Evolutionary conservation across 129 eudicot genomes (phyloP), one percentile per base, ranked within the genome.

Genomic region (Scalesia atractyloides): DNA sequence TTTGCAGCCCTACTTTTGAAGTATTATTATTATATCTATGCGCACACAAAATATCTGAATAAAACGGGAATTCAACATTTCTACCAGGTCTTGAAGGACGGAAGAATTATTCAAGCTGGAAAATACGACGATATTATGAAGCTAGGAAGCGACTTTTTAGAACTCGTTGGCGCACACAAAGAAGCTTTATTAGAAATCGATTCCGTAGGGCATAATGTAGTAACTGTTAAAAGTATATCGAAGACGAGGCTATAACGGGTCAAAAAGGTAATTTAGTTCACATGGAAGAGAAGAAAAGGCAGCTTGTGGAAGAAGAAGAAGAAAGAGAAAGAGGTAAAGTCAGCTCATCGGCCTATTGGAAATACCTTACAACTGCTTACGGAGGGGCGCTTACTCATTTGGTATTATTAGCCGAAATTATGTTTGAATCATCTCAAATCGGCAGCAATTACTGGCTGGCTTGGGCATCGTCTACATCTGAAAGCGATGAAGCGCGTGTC

Each of bases 401-500:
- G 50, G 75, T 86, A 73, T 62, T 93, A 78, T 58, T 87, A 64
- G 82, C 95, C 33, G 96, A 87, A 30, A 13, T 82, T 63, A 54
- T 85, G 44, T 92, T 89, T 63, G 88, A 87, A 64, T 5, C 74
- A 12, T 80, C 87, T 82, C 96, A 92, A 69, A 87, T 92, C 34
- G 82, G 87, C 74, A 84, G 96, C 82, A 87, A 87, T 74, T 92
- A 92, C 57, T 92, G 98, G 98, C 83, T 92, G 88, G 96, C 98
- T 61, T 89, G 88, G 98, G 98, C 96, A 50, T 83, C 92, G 26
- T 86, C 96, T 11, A 80, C 85, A 20, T 87, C 96, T 1, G 50
- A 79, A 75, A 81, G 84, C 59, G 79, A 19, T 17, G 56, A 44
- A 43, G 73, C 96, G 62, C 86, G 76, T 15, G 95, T 92, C 17